These are phyloP conservation scores for Leavenworthia alabamica DNA, from an alignment of 345 rosid species.

Conservation along the genomic window DNA sequence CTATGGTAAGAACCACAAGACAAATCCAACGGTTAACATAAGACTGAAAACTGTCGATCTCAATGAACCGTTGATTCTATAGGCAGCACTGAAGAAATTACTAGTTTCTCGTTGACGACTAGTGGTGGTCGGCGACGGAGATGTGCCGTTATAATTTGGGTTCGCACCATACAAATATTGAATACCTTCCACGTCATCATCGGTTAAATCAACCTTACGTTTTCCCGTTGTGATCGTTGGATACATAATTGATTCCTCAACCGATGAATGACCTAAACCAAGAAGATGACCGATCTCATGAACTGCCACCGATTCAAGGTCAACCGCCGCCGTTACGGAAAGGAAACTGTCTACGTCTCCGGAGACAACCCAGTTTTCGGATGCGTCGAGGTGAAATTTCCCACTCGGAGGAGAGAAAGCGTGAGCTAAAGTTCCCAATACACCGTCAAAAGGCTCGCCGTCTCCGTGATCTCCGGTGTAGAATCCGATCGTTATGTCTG, in stretches of 20 bases:
- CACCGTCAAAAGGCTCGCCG: slow-evolving; percentile 90
- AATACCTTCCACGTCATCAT: slow-evolving; percentile 65
- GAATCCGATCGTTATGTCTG: slow-evolving; percentile 73
- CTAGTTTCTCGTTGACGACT: slow-evolving; percentile 43
- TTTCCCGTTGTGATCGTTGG: slow-evolving; percentile 61
- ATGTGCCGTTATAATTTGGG: slow-evolving; percentile 53
- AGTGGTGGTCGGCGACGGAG: slow-evolving; percentile 25
- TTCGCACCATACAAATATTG: slow-evolving; percentile 72
- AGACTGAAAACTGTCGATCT: slow-evolving; percentile 23
- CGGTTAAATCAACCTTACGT: slow-evolving; percentile 52
- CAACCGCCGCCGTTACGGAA: slow-evolving; percentile 48
- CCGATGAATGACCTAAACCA: slow-evolving; percentile 89
- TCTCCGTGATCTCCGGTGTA: slow-evolving; percentile 80
- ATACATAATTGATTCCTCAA: slow-evolving; percentile 68
- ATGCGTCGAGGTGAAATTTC: slow-evolving; percentile 62
- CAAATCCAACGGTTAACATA: slow-evolving; percentile 36
- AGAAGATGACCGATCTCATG: slow-evolving; percentile 95
- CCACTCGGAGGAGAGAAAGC: slow-evolving; percentile 90
- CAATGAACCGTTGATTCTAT: slow-evolving; percentile 2
- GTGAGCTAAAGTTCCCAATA: slow-evolving; percentile 79
- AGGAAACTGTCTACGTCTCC: slow-evolving; percentile 34
- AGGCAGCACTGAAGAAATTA: slow-evolving; percentile 28
- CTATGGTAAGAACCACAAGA: slow-evolving; percentile 22
- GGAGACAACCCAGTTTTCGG: slow-evolving; percentile 65
- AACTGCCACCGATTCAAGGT: slow-evolving; percentile 83